A percentile compares a stretch with the other conserved stretches of the same genome.
Conservation (phyloP, 768 basidiomycete species). For the Crucibulum laeve region DNA sequence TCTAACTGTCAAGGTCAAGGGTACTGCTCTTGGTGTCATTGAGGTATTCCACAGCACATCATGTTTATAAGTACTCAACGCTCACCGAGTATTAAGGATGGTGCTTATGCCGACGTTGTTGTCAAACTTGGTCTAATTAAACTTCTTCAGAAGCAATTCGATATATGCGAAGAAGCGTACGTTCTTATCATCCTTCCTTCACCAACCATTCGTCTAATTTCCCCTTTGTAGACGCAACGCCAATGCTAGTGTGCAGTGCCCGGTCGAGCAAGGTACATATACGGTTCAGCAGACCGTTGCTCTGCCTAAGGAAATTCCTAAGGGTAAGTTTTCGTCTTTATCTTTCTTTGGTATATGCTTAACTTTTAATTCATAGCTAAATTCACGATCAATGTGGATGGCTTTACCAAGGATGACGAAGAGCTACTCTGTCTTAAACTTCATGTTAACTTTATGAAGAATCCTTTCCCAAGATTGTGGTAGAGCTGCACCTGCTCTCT, state of each 20-base stretch:
- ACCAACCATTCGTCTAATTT: constrained; percentile 1
- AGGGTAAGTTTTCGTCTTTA: constrained; percentile 36
- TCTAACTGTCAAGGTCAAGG: constrained; percentile 81
- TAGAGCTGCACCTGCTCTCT: constrained; percentile 8
- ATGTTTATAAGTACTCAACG: constrained; percentile 1
- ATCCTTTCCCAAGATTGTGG: constrained; percentile 29
- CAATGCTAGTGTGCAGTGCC: constrained; percentile 79
- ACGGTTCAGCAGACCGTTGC: constrained; percentile 77
- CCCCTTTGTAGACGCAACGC: constrained; percentile 54
- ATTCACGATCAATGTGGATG: constrained; percentile 67
- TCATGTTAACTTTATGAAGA: constrained; percentile 68
- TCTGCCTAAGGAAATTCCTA: constrained; percentile 89
- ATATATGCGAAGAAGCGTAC: constrained; percentile 93
- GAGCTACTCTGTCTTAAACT: constrained; percentile 80
- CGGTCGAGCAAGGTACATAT: constrained; percentile 70
- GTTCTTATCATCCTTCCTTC: constrained; percentile 24
- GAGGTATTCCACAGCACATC: constrained; percentile 42
- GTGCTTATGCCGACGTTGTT: constrained; percentile 82
- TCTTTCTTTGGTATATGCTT: constrained; percentile 4
- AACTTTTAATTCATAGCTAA: constrained; percentile 54
- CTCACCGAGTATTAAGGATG: constrained; percentile 68
- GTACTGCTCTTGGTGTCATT: constrained; percentile 50
- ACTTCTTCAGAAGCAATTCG: constrained; percentile 78
- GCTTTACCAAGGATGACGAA: constrained; percentile 68
- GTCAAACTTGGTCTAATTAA: constrained; percentile 96